Evolutionary conservation across 768 basidiomycete species (phyloP).

Genomic region (Leccinum arenicola): DNA sequence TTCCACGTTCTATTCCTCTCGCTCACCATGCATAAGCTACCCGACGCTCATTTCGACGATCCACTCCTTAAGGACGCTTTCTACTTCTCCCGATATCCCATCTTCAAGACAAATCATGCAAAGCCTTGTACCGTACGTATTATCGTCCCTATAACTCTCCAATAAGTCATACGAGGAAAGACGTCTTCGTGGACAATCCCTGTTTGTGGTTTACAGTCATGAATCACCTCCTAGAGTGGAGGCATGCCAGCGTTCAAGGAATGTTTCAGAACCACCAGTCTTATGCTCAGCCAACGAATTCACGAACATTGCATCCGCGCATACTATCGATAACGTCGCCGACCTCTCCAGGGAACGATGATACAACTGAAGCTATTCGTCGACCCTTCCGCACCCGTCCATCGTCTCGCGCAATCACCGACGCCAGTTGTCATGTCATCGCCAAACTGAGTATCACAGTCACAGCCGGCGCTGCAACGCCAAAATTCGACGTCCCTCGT

Average conservation of each 20-base stretch:
- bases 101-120: background rate
- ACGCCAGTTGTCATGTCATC: background rate
- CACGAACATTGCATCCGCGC: conserved; percentile 5
- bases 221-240: background rate
- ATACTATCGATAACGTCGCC: conserved; percentile 10
- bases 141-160: background rate
- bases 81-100: conserved; percentile 16
- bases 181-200: conserved; percentile 1
- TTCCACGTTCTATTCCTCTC: background rate
- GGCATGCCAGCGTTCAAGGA: conserved; percentile 6
- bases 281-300: conserved; percentile 19
- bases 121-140: conserved; percentile 7
- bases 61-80: conserved; percentile 2
- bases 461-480: background rate
- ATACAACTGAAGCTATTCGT: background rate
- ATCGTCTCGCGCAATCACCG: background rate
- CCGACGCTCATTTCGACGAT: conserved; percentile 4
- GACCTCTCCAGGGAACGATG: conserved; percentile 3
- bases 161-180: background rate
- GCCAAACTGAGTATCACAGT: background rate
- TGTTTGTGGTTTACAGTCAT: background rate
- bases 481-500: background rate
- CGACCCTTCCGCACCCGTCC: background rate
- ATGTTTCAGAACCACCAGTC: conserved; percentile 25
- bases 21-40: background rate